Evolutionary conservation across 805 yeast genomes (phyloP).

Genomic region (Candida cerambycidarum): DNA sequence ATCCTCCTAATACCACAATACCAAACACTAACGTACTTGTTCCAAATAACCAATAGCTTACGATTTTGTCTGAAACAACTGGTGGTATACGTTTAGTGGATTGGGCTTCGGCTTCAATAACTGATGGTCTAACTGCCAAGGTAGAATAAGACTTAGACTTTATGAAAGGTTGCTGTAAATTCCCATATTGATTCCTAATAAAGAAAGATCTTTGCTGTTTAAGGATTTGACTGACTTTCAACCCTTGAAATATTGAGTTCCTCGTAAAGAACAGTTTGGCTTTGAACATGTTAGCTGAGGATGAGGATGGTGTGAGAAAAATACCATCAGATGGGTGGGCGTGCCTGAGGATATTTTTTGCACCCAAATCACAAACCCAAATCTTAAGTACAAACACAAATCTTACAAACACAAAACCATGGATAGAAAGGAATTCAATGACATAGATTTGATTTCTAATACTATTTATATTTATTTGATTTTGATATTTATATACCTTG

Average conservation of each 20-base stretch:
- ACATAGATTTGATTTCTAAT: conserved; percentile 25
- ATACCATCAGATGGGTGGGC: conserved; percentile 4
- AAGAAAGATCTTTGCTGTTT: conserved; percentile 12
- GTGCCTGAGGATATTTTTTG: conserved; percentile 9
- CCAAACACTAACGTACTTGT: conserved; percentile 90
- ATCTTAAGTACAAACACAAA: not conserved
- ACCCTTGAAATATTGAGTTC: conserved; percentile 47
- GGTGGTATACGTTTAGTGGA: conserved; percentile 6
- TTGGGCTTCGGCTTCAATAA: not conserved
- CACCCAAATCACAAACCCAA: conserved; percentile 3
- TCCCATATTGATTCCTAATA: not conserved
- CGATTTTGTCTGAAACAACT: conserved; percentile 29
- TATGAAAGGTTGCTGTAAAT: not conserved
- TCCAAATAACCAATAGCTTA: conserved; percentile 87
- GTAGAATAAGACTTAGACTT: not conserved
- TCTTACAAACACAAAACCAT: not conserved
- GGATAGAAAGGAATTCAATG: conserved; percentile 3
- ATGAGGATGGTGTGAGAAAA: conserved; percentile 4
- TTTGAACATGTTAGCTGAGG: conserved; percentile 36
- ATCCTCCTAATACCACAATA: conserved; percentile 93
- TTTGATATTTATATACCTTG: conserved; percentile 21
- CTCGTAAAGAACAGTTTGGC: conserved; percentile 59
- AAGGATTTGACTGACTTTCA: conserved; percentile 9
- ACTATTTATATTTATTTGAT: conserved; percentile 25
- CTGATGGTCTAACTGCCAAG: not conserved